Conservation (phyloP, 352 stramenopile genomes). For the Phytopythium chamaehyphon region DNA sequence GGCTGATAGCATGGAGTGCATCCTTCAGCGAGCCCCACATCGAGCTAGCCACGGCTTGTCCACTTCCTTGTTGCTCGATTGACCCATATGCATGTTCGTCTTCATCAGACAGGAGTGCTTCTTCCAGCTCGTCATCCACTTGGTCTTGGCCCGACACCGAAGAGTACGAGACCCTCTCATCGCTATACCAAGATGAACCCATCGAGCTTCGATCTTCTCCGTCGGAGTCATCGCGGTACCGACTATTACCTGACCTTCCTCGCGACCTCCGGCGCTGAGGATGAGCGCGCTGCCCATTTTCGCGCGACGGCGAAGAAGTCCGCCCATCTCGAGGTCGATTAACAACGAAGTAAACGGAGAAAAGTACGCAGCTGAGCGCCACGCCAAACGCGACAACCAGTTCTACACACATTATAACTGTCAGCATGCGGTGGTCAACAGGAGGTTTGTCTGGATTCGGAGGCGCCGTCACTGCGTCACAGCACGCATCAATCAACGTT, state of each 20-base stretch:
- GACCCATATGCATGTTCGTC: constrained; percentile 70
- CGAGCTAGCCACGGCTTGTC: constrained; percentile 9
- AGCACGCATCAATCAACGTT: too few relatives aligned
- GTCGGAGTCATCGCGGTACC: constrained; percentile 15
- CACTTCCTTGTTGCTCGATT: constrained; percentile 24
- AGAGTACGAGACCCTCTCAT: constrained; percentile 19
- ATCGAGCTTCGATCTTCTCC: constrained; percentile 10
- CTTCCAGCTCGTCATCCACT: constrained; percentile 53
- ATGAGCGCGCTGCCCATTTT: not conserved
- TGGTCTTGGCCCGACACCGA: constrained; percentile 13
- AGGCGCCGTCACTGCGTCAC: constrained; percentile 46
- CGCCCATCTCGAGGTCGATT: constrained; percentile 61
- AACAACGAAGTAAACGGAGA: constrained; percentile 86
- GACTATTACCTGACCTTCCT: constrained; percentile 11
- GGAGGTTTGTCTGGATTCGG: constrained; percentile 73
- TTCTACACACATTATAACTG: constrained; percentile 85
- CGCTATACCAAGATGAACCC: constrained; percentile 24
- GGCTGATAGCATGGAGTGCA: constrained; percentile 60
- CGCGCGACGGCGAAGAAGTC: constrained; percentile 9
- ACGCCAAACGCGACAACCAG: constrained; percentile 80
- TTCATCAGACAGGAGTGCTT: constrained; percentile 63
- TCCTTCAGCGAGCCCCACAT: constrained; percentile 54
- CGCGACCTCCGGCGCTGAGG: constrained; percentile 14
- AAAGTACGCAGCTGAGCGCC: constrained; percentile 75
- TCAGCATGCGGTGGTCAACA: constrained; percentile 78